These are phyloP conservation scores for Acanthamoeba healyi DNA, from an alignment of 208 protist species.

Conservation along the genomic window DNA sequence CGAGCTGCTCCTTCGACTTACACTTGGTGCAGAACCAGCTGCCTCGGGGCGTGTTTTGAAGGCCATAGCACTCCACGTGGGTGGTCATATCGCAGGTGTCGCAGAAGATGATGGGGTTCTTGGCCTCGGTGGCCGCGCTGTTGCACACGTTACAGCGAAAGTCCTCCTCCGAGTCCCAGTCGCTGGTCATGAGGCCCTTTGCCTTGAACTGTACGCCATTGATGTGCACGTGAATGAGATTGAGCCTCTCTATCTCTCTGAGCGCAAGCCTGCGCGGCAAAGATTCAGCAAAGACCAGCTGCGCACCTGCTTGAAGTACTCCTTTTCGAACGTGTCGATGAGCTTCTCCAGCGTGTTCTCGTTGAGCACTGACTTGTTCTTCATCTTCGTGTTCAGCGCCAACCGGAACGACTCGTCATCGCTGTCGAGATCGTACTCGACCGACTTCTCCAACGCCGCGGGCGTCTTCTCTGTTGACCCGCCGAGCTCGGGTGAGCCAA, in stretches of 20 bases:
- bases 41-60: slow-evolving; percentile 31
- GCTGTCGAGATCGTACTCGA: slow-evolving; percentile 37
- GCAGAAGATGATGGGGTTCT: slow-evolving; percentile 64
- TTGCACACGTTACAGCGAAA: slow-evolving; percentile 52
- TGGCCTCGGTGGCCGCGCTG: background rate
- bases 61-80: slow-evolving; percentile 42
- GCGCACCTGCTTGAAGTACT: slow-evolving; percentile 16
- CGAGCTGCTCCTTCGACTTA: slow-evolving; percentile 60
- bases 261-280: too few relatives aligned
- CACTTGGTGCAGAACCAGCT: slow-evolving; percentile 72
- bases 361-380: background rate
- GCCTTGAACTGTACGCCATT: background rate
- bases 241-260: background rate
- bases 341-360: slow-evolving; percentile 12
- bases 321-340: slow-evolving; percentile 42
- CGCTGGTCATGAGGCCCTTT: background rate
- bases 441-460: background rate
- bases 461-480: background rate
- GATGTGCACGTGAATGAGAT: background rate
- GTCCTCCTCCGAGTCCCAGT: slow-evolving; percentile 60
- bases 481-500: too few relatives aligned
- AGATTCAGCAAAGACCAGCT: background rate
- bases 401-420: slow-evolving; percentile 8
- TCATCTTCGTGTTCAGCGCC: slow-evolving; percentile 19
- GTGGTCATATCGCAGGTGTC: slow-evolving; percentile 66